Percentiles rank a stretch among this genome's conserved stretches.
Evolutionary conservation across 108 stramenopile genomes (phyloP).

Genomic region (Seminavis robusta): DNA sequence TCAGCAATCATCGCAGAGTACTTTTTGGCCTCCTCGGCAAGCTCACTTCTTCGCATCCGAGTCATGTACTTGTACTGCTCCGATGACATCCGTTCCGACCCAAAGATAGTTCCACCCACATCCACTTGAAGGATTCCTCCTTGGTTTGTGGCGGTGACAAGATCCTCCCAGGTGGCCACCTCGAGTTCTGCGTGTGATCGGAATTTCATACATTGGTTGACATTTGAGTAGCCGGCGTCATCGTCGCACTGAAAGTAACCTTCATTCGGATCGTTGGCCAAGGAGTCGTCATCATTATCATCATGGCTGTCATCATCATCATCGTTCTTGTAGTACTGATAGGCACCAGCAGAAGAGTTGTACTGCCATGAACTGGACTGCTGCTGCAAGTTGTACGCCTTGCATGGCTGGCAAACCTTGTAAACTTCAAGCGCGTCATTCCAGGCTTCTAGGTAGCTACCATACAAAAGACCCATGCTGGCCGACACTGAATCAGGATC

Average conservation of each 20-base stretch:
- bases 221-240: conserved; percentile 50
- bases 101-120: too few species aligned
- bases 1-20: too few species aligned
- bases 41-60: too few species aligned
- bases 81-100: too few species aligned
- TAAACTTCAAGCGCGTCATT: conserved; percentile 42
- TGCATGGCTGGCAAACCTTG: conserved; percentile 56
- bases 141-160: conserved; percentile 42
- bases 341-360: background rate
- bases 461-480: conserved; percentile 24
- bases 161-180: conserved; percentile 37
- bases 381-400: conserved; percentile 38
- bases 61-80: too few species aligned
- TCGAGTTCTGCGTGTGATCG: conserved; percentile 34
- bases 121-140: too few species aligned
- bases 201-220: conserved; percentile 69
- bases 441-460: conserved; percentile 22
- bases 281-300: conserved; percentile 13
- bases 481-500: conserved; percentile 21
- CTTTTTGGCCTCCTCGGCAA: too few species aligned
- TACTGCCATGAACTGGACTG: background rate
- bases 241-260: conserved; percentile 52
- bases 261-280: conserved; percentile 29
- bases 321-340: conserved; percentile 7
- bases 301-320: conserved; percentile 6